These are phyloP conservation scores for Neurospora africana DNA, from an alignment of 495 filamentous ascomycete species.

Conservation along the genomic window DNA sequence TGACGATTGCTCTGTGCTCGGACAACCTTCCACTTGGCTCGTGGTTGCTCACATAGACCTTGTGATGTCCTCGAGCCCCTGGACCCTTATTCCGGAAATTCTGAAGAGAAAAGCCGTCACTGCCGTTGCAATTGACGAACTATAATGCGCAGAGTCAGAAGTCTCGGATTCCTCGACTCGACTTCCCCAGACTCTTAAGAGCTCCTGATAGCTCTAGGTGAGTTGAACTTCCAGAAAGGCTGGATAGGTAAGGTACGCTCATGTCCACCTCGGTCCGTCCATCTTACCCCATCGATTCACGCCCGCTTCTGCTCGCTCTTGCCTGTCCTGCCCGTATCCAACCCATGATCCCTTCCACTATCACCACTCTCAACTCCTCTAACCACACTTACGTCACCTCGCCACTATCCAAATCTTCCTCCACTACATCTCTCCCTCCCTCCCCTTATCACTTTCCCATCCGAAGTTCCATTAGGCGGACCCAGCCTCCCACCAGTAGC, in stretches of 20 bases:
- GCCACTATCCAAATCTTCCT: neutral
- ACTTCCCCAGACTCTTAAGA: neutral
- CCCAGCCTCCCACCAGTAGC: neutral
- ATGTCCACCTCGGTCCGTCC: neutral
- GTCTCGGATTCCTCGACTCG: neutral
- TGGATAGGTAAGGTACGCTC: neutral
- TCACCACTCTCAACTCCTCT: neutral
- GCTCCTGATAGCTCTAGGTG: neutral
- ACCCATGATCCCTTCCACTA: neutral
- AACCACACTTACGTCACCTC: neutral
- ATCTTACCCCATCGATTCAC: neutral
- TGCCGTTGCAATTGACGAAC: neutral
- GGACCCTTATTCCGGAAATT: neutral
- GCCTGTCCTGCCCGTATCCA: neutral
- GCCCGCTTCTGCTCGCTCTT: neutral
- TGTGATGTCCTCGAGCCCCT: neutral
- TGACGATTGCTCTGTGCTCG: neutral
- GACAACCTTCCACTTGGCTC: neutral
- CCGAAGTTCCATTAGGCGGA: neutral
- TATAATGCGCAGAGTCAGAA: neutral
- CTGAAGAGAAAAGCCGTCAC: neutral
- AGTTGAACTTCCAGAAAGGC: neutral
- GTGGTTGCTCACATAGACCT: neutral
- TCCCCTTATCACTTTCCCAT: neutral
- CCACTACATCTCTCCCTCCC: neutral